phyloP scores from a whole-genome alignment of 1,139 yeast genomes.

The Geotrichum candidum region DNA sequence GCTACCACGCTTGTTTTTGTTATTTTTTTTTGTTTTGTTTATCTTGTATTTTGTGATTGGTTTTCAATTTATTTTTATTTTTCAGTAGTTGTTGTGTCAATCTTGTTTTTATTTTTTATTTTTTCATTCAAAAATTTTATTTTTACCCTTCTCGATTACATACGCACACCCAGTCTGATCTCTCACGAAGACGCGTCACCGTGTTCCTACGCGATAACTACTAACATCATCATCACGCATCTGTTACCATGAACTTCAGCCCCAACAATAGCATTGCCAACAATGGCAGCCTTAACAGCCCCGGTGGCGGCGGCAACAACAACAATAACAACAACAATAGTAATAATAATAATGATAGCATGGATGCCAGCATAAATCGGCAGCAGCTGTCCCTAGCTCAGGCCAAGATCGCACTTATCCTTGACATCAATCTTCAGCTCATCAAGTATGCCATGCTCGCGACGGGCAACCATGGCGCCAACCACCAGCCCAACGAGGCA shows the following conservation, averaged over 20 bases:
- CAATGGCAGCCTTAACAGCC: slow-evolving; percentile 1
- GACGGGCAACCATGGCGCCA: slow-evolving; percentile 16
- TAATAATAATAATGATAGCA: slow-evolving; percentile 19
- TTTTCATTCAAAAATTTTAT: too few species aligned
- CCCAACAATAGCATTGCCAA: slow-evolving; percentile 1
- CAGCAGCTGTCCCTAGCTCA: slow-evolving; percentile 22
- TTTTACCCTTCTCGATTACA: too few species aligned
- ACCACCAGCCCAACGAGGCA: slow-evolving; percentile 17
- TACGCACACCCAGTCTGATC: too few species aligned
- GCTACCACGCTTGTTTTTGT: too few species aligned
- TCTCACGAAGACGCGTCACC: too few species aligned
- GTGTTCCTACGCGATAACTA: too few species aligned
- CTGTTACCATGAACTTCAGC: slow-evolving; percentile 4
- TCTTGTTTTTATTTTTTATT: too few species aligned
- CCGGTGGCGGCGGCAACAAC: slow-evolving; percentile 14
- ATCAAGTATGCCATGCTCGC: slow-evolving; percentile 26
- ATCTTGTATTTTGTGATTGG: too few species aligned
- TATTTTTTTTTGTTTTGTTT: too few species aligned
- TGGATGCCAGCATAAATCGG: slow-evolving; percentile 17
- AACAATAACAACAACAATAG: slow-evolving; percentile 12
- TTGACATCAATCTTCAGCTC: slow-evolving; percentile 34
- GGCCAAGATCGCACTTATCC: slow-evolving; percentile 26
- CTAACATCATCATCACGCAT: not conserved
- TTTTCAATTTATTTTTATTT: too few species aligned
- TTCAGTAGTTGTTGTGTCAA: too few species aligned